These are phyloP conservation scores for Oropetium thomaeum DNA, from an alignment of 176 grass and related monocot genomes.

Conservation along the genomic window DNA sequence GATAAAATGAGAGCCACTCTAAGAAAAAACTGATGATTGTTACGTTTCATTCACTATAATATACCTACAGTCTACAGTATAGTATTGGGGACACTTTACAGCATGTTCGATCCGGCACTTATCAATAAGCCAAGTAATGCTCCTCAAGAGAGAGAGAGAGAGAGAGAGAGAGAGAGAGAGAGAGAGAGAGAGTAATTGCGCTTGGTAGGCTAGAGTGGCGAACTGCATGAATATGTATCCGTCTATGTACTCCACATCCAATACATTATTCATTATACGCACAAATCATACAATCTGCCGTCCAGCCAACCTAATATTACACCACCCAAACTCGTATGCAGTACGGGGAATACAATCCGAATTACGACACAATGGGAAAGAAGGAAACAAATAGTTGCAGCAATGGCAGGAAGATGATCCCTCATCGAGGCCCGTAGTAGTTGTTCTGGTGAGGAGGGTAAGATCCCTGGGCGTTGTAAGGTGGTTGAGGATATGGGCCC, in stretches of 20 bases:
- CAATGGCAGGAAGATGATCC: neutral
- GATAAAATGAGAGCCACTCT: neutral
- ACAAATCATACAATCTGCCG: constrained; percentile 36
- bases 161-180: too few relatives aligned
- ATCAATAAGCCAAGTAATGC: neutral
- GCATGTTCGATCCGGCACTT: neutral
- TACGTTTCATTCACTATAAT: neutral
- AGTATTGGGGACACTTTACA: neutral
- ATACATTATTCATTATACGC: constrained; percentile 49
- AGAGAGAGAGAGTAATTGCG: too few relatives aligned
- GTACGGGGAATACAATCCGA: constrained; percentile 24
- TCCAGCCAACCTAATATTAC: constrained; percentile 29
- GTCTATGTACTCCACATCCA: neutral
- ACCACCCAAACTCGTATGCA: constrained; percentile 20
- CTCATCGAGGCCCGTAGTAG: constrained; percentile 84
- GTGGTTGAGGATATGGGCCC: constrained; percentile 55
- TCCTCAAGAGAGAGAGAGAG: too few relatives aligned
- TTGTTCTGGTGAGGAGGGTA: constrained; percentile 60
- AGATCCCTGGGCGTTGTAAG: constrained; percentile 55
- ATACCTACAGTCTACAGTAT: neutral
- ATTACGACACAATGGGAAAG: constrained; percentile 2
- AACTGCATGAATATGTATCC: neutral
- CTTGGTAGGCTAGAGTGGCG: neutral
- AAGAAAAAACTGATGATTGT: neutral
- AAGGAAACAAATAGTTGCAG: constrained; percentile 18